These are phyloP conservation scores for Leccinum barrowsii DNA, from an alignment of 768 basidiomycete genomes.

Conservation along the genomic window DNA sequence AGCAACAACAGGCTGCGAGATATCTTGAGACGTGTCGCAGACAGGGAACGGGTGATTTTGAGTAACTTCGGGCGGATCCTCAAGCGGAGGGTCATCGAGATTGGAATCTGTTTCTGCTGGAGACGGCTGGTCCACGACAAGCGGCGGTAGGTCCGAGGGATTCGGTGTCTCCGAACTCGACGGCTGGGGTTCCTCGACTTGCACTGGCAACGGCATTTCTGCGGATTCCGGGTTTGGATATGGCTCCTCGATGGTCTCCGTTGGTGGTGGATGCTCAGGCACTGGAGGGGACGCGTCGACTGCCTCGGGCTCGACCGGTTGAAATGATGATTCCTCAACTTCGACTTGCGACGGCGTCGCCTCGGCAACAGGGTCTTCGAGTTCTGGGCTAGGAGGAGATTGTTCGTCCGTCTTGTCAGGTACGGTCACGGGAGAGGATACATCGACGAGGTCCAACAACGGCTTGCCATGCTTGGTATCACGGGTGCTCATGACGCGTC, in stretches of 20 bases:
- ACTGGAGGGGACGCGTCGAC: constrained; percentile 3
- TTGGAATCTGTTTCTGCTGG: neutral
- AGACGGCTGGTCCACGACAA: neutral
- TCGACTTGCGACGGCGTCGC: neutral
- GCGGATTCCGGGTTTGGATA: neutral
- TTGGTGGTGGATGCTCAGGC: constrained; percentile 9
- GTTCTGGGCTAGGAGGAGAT: neutral
- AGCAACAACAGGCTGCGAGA: neutral
- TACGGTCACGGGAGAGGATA: neutral
- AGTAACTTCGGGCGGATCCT: neutral
- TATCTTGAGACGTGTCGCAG: constrained; percentile 2
- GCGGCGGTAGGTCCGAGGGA: neutral
- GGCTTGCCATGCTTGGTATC: neutral
- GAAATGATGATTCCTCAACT: neutral
- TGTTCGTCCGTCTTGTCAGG: neutral
- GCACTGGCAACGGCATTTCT: neutral
- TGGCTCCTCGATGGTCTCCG: neutral
- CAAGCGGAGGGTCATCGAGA: neutral
- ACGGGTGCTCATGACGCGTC: constrained; percentile 18
- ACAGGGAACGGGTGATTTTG: neutral
- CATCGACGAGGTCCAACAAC: constrained; percentile 3
- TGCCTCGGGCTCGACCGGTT: neutral
- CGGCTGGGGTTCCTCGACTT: constrained; percentile 2
- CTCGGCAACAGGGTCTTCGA: neutral
- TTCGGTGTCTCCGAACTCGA: neutral